Conservation (phyloP, 2,329 filamentous ascomycete genomes). For the Phialemoniopsis sp. region DNA sequence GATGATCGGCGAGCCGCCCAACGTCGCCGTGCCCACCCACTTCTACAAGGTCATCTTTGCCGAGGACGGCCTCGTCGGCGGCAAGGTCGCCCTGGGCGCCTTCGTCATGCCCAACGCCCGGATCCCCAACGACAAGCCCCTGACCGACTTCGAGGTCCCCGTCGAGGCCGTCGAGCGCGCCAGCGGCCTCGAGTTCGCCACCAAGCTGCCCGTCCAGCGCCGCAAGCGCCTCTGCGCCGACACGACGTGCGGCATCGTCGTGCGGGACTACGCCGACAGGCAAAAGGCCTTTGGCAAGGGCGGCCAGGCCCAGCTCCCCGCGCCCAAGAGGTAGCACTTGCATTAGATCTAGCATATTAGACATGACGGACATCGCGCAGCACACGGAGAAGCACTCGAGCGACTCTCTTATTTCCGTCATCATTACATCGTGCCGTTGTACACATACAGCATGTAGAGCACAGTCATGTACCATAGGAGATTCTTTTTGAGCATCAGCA, state of each 20-base stretch:
- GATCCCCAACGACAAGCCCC: slow-evolving; percentile 82
- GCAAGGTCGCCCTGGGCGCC: slow-evolving; percentile 83
- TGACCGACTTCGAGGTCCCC: slow-evolving; percentile 92
- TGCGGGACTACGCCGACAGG: slow-evolving; percentile 69
- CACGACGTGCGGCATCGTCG: slow-evolving; percentile 75
- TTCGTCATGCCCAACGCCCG: slow-evolving; percentile 92
- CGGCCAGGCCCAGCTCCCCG: not conserved
- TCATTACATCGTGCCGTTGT: no score
- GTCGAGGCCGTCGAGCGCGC: slow-evolving; percentile 89
- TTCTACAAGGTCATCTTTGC: slow-evolving; percentile 99
- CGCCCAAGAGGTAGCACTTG: no score
- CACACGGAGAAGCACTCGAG: no score
- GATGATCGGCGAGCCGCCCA: slow-evolving; percentile 89
- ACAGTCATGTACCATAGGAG: no score
- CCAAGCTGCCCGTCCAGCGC: slow-evolving; percentile 68
- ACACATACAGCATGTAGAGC: no score
- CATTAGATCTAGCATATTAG: no score
- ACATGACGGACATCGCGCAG: no score
- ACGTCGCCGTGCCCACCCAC: slow-evolving; percentile 93
- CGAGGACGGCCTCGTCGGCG: slow-evolving; percentile 68
- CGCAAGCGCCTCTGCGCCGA: slow-evolving; percentile 82
- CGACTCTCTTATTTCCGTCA: no score
- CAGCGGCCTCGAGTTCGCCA: slow-evolving; percentile 85
- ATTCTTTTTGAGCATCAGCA: no score
- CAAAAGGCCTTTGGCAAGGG: slow-evolving; percentile 54